Conservation (phyloP, 108 stramenopile genomes). For the Skeletonema potamos region DNA sequence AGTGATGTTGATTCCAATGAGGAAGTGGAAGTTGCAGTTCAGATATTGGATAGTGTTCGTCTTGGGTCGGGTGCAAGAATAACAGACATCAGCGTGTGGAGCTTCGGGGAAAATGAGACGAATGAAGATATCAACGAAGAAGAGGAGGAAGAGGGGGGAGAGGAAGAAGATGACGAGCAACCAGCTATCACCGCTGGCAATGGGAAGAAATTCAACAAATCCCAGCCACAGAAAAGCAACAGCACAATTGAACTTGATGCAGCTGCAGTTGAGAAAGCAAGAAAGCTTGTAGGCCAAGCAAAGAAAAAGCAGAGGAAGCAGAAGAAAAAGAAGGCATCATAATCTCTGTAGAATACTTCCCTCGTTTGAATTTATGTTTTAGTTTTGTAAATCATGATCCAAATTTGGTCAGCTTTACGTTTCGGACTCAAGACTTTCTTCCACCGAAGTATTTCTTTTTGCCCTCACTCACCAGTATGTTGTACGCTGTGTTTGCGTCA, state of each 20-base stretch:
- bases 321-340: conserved; percentile 45
- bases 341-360: background rate
- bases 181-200: background rate
- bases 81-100: conserved; percentile 78
- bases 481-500: background rate
- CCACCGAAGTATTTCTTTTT: background rate
- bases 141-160: background rate
- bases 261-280: conserved; percentile 57
- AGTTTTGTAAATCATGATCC: background rate
- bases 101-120: conserved; percentile 14
- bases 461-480: background rate
- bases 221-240: background rate
- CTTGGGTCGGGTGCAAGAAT: conserved; percentile 87
- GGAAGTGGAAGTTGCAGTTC: conserved; percentile 67
- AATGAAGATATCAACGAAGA: background rate
- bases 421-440: background rate
- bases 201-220: background rate
- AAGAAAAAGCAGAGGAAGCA: conserved; percentile 59
- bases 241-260: conserved; percentile 33
- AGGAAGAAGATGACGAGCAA: background rate
- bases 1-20: conserved; percentile 47
- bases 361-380: background rate
- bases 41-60: conserved; percentile 76
- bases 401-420: background rate
- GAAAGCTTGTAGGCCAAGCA: conserved; percentile 58